Percentiles rank a stretch among this genome's conserved stretches.
Conservation (phyloP, 306 rosid genomes). For the Fragaria nilgerrensis region DNA sequence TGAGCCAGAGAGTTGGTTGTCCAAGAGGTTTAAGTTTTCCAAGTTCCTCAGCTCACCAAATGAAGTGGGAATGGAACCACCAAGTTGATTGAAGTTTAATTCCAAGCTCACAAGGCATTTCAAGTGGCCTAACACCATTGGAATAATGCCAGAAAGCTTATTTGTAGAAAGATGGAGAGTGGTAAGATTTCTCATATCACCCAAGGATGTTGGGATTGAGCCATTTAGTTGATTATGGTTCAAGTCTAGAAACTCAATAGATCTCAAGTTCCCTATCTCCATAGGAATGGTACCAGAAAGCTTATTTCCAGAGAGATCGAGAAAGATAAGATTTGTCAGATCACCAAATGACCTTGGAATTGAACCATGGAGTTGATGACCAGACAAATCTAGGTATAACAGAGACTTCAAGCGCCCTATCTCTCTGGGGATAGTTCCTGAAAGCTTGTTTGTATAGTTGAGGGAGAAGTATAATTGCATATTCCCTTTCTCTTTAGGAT, state of each 20-base stretch:
- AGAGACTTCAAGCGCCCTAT: background rate
- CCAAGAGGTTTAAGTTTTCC: background rate
- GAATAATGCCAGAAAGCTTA: slow-evolving; percentile 4
- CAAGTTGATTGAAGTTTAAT: background rate
- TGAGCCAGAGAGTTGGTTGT: slow-evolving; percentile 33
- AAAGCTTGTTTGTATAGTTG: background rate
- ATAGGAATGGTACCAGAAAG: slow-evolving; percentile 6
- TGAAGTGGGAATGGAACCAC: slow-evolving; percentile 4
- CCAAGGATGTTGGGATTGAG: background rate
- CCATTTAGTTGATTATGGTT: background rate
- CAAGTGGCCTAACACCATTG: slow-evolving; percentile 13
- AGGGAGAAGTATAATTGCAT: background rate
- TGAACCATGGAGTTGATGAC: background rate
- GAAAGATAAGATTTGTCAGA: background rate
- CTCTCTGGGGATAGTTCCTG: background rate
- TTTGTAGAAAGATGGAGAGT: background rate
- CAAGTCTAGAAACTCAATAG: background rate
- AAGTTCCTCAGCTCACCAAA: slow-evolving; percentile 9
- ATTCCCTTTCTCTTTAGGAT: background rate
- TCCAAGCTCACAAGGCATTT: slow-evolving; percentile 5
- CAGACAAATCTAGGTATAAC: background rate
- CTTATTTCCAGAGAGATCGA: background rate
- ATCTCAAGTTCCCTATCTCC: background rate
- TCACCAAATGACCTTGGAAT: slow-evolving; percentile 15
- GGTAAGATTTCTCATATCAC: background rate